phyloP scores from a whole-genome alignment of 179 eudicot species.

The Carnegiea gigantea region DNA sequence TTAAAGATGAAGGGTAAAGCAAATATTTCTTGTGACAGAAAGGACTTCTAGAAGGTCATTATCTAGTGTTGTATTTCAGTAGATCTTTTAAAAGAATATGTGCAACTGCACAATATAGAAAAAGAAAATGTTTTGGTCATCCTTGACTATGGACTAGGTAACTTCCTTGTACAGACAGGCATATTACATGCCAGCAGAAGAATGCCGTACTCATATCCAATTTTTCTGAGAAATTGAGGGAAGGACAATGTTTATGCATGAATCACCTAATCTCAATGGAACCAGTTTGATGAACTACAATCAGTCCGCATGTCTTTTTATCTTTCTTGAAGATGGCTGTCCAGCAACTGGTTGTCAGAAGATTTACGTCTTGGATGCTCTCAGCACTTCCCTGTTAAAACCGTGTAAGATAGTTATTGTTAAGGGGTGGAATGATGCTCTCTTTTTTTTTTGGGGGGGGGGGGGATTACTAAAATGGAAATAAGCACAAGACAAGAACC shows the following conservation, averaged over 20 bases:
- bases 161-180: neutral
- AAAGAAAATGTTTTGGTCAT: neutral
- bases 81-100: neutral
- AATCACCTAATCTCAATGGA: slow-evolving; percentile 69
- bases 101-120: neutral
- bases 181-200: slow-evolving; percentile 6
- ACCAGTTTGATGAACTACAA: slow-evolving; percentile 66
- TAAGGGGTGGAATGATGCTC: neutral
- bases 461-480: neutral
- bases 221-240: neutral
- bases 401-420: neutral
- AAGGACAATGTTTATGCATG: slow-evolving; percentile 5
- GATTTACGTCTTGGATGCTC: slow-evolving; percentile 53
- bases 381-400: slow-evolving; percentile 55
- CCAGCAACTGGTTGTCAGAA: slow-evolving; percentile 67
- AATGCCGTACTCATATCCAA: slow-evolving; percentile 1
- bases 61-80: neutral
- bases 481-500: slow-evolving; percentile 36
- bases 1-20: neutral
- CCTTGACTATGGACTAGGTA: neutral
- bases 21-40: neutral
- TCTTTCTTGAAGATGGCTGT: slow-evolving; percentile 54
- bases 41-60: neutral
- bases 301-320: slow-evolving; percentile 47
- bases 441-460: neutral